Evolutionary conservation across 345 rosid genomes (phyloP), one percentile per base, ranked within the genome.

Genomic region (Lumnitzera littorea): DNA sequence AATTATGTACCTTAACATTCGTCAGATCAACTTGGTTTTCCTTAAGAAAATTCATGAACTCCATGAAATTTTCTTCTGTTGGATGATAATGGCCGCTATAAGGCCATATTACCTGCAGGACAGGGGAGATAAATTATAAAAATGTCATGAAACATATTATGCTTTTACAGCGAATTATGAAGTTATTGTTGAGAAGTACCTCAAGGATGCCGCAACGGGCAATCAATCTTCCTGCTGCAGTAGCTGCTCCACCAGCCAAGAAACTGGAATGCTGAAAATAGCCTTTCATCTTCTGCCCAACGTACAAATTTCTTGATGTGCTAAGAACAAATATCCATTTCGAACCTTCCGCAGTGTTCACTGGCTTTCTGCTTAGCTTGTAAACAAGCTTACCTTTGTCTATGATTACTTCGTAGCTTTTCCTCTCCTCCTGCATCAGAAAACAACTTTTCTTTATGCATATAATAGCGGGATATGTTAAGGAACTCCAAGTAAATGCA

Each of bases 201-300:
- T 79, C 59, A 5, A 82, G 80, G 49, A 74, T 68, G 20, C 95
- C 95, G 2, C 57, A 51, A 20, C 24, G 85, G 2, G 74, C 85
- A 10, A 83, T 79, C 64, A 90, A 64, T 77, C 88, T 75, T 15
- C 96, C 88, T 1, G 91, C 90, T 4, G 91, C 84, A 3, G 78
- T 76, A 24, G 90, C 78, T 8, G 97, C 91, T 1, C 79, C 97
- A 1, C 97, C 95, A 7, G 91, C 82, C 13, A 89, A 76, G 69
- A 89, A 89, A 64, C 89, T 86, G 0, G 96, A 90, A 58, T 90
- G 95, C 46, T 90, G 95, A 66, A 90, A 90, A 1, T n/a, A 49
- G 51, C 88, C 95, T 71, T 74, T 89, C 46, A 64, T 72, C 63
- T 89, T 89, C 70, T 72, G 66, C 27, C 86, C 91, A 5, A 77